Percentiles rank a stretch among this genome's conserved stretches.
These are phyloP conservation scores for Rosa hybrid DNA, from an alignment of 331 rosid genomes.

Conservation along the genomic window DNA sequence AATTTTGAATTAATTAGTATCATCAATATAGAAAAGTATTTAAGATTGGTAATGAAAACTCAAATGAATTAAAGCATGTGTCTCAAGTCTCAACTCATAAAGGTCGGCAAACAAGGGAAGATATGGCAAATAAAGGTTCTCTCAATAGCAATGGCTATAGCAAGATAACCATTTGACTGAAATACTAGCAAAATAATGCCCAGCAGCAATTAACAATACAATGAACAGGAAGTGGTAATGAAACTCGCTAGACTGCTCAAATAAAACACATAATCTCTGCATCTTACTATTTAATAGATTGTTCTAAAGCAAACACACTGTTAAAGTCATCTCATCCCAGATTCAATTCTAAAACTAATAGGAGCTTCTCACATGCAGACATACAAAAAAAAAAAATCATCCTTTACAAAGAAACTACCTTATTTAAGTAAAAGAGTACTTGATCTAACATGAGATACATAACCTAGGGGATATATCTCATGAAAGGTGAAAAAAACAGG, in stretches of 20 bases:
- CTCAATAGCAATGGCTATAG: neutral
- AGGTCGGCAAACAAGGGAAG: neutral
- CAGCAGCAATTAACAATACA: neutral
- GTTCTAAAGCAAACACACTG: neutral
- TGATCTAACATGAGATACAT: neutral
- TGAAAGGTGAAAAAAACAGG: neutral
- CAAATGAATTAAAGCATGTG: neutral
- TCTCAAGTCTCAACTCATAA: neutral
- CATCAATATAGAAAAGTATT: neutral
- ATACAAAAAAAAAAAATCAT: neutral
- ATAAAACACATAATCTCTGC: neutral
- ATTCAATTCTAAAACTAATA: neutral
- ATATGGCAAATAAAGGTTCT: neutral
- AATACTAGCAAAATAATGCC: neutral
- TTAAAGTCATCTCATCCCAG: neutral
- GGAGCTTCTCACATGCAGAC: neutral
- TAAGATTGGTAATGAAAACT: neutral
- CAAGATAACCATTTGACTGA: neutral
- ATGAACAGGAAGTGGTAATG: neutral
- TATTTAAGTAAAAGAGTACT: neutral
- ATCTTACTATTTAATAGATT: neutral
- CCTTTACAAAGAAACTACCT: neutral
- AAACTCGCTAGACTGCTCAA: neutral
- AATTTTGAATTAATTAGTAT: constrained; percentile 20
- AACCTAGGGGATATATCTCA: neutral